These are phyloP conservation scores for Didymella segeticola DNA, from an alignment of 2,329 filamentous ascomycete genomes.

Conservation along the genomic window DNA sequence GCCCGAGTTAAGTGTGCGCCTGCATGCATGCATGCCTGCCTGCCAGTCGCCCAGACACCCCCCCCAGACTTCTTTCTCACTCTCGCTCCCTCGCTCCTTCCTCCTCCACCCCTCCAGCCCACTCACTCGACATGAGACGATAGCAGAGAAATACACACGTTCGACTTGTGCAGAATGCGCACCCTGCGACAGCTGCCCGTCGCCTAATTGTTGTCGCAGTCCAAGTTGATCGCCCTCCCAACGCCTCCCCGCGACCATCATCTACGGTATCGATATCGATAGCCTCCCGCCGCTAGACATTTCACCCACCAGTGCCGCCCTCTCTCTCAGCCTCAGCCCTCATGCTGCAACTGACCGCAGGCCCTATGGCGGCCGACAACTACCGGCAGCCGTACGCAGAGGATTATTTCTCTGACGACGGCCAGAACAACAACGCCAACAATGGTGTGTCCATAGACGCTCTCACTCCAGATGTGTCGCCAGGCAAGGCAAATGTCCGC, in stretches of 20 bases:
- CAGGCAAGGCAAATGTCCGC: slow-evolving; percentile 58
- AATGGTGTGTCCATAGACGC: slow-evolving; percentile 38
- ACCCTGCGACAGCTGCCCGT: slow-evolving; percentile 21
- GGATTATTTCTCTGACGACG: slow-evolving; percentile 53
- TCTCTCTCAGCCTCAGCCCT: slow-evolving; percentile 13
- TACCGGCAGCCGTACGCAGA: slow-evolving; percentile 42
- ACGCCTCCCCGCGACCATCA: slow-evolving; percentile 21
- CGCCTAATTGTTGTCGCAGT: slow-evolving; percentile 25
- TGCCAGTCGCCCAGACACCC: slow-evolving; percentile 18
- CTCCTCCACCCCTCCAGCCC: slow-evolving; percentile 2
- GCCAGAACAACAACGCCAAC: slow-evolving; percentile 18
- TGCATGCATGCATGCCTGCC: slow-evolving; percentile 27
- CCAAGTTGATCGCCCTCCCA: slow-evolving; percentile 3
- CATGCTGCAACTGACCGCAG: slow-evolving; percentile 7
- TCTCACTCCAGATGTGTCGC: slow-evolving; percentile 27
- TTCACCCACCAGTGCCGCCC: slow-evolving; percentile 21
- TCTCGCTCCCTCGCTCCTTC: slow-evolving; percentile 9
- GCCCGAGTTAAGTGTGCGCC: slow-evolving; percentile 34
- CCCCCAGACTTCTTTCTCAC: slow-evolving; percentile 20
- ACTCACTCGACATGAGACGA: slow-evolving; percentile 20
- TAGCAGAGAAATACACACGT: slow-evolving; percentile 6
- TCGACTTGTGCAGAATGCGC: slow-evolving; percentile 13
- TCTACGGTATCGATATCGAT: too few relatives aligned
- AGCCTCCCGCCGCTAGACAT: slow-evolving; percentile 30
- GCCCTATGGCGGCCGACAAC: slow-evolving; percentile 22